These are phyloP conservation scores for Clavispora vitiphila DNA, from an alignment of 805 yeast genomes.

Conservation along the genomic window DNA sequence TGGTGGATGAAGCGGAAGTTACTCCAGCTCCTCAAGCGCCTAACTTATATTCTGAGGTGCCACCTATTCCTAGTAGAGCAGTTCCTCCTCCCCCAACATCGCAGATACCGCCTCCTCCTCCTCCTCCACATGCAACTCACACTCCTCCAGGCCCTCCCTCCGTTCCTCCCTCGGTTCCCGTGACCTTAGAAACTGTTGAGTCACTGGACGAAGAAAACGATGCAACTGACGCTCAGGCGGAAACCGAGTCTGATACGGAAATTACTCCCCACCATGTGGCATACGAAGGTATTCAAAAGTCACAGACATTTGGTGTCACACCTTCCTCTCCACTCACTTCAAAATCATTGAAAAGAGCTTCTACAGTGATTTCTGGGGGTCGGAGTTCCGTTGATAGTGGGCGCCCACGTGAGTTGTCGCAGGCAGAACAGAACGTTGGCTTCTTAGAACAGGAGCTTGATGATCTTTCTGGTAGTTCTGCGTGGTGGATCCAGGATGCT, in stretches of 20 bases:
- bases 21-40: background rate
- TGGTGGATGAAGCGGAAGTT: background rate
- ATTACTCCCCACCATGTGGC: background rate
- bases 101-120: constrained; percentile 11
- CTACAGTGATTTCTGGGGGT: constrained; percentile 1
- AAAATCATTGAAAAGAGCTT: constrained; percentile 12
- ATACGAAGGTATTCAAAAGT: background rate
- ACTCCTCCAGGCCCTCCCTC: constrained; percentile 9
- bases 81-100: constrained; percentile 11
- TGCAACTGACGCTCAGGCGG: background rate
- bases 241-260: background rate
- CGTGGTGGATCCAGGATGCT: constrained; percentile 67
- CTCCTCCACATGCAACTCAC: constrained; percentile 9
- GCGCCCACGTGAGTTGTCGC: constrained; percentile 17
- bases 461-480: constrained; percentile 21
- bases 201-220: background rate
- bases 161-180: constrained; percentile 10
- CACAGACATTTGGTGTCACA: background rate
- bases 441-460: constrained; percentile 28
- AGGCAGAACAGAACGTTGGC: constrained; percentile 23
- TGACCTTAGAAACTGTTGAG: background rate
- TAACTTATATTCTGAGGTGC: background rate
- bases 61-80: constrained; percentile 14
- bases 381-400: constrained; percentile 14
- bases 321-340: constrained; percentile 6